Conservation (phyloP, 2,329 filamentous ascomycete species). For the Pyrenochaeta sp. region DNA sequence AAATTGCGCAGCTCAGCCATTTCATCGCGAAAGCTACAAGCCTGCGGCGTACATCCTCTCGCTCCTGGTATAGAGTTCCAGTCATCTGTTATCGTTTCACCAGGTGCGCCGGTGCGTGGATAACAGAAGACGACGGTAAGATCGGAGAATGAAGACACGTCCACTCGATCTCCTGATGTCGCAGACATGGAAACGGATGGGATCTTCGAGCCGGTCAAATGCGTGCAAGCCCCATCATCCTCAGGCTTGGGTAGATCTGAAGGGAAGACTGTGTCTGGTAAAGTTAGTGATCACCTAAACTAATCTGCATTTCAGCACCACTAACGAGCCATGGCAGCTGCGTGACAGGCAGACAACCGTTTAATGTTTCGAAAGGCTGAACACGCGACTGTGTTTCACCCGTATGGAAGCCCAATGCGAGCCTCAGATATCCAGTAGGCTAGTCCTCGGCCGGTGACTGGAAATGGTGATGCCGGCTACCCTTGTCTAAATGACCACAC, state of each 20-base stretch:
- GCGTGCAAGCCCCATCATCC: slow-evolving; percentile 53
- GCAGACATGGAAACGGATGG: slow-evolving; percentile 46
- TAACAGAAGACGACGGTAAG: slow-evolving; percentile 55
- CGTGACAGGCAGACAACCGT: not conserved
- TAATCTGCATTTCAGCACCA: slow-evolving; percentile 12
- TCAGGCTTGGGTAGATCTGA: slow-evolving; percentile 48
- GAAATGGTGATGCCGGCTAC: not conserved
- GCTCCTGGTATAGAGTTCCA: slow-evolving; percentile 57
- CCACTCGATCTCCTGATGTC: slow-evolving; percentile 37
- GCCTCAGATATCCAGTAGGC: not conserved
- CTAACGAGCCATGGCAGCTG: slow-evolving; percentile 29
- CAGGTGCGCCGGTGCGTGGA: slow-evolving; percentile 51
- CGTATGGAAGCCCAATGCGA: not conserved
- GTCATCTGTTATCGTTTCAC: slow-evolving; percentile 51
- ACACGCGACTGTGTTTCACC: not conserved
- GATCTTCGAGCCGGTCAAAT: slow-evolving; percentile 38
- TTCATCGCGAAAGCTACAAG: slow-evolving; percentile 54
- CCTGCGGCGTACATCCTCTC: slow-evolving; percentile 55
- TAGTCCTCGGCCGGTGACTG: not conserved
- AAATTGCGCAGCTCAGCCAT: slow-evolving; percentile 22
- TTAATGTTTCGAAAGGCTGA: not conserved
- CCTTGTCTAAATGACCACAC: not conserved
- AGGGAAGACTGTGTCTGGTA: slow-evolving; percentile 40
- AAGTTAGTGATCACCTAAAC: slow-evolving; percentile 19
- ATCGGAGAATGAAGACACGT: slow-evolving; percentile 47